Conservation (phyloP, 257 asterid species). For the Parsonsia alboflavescens region DNA sequence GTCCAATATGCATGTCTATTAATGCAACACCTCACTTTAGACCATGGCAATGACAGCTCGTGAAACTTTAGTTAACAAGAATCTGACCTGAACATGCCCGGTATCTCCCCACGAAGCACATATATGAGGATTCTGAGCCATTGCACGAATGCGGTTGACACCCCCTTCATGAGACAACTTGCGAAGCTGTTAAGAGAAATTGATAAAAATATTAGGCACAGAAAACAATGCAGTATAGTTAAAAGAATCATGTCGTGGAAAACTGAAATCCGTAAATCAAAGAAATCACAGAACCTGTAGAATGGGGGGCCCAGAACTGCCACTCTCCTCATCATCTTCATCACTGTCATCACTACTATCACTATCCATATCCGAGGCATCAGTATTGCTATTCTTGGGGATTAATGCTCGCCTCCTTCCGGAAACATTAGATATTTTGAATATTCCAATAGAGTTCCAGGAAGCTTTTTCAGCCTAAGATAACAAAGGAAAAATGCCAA, state of each 20-base stretch:
- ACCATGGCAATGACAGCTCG: conserved; percentile 1
- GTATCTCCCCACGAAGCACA: conserved; percentile 92
- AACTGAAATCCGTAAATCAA: background rate
- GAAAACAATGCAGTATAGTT: conserved; percentile 4
- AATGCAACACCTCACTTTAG: background rate
- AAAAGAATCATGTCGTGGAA: background rate
- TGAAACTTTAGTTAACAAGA: conserved; percentile 3
- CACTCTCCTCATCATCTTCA: conserved; percentile 52
- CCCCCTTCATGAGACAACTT: conserved; percentile 74
- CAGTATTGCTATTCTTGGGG: conserved; percentile 45
- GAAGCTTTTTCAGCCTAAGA: conserved; percentile 73
- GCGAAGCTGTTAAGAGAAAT: conserved; percentile 45
- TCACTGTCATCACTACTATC: conserved; percentile 76
- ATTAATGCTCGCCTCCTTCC: conserved; percentile 75
- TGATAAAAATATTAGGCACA: conserved; percentile 3
- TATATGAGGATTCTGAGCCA: conserved; percentile 82
- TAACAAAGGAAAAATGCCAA: background rate
- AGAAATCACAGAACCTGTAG: conserved; percentile 41
- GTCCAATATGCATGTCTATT: background rate
- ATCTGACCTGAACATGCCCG: conserved; percentile 79
- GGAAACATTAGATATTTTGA: conserved; percentile 66
- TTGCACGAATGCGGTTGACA: conserved; percentile 84
- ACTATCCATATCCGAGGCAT: conserved; percentile 68
- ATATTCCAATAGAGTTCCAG: conserved; percentile 65
- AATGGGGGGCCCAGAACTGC: conserved; percentile 54